Conservation (phyloP, 2,329 filamentous ascomycete species). For the Talaromyces amestolkiae region DNA sequence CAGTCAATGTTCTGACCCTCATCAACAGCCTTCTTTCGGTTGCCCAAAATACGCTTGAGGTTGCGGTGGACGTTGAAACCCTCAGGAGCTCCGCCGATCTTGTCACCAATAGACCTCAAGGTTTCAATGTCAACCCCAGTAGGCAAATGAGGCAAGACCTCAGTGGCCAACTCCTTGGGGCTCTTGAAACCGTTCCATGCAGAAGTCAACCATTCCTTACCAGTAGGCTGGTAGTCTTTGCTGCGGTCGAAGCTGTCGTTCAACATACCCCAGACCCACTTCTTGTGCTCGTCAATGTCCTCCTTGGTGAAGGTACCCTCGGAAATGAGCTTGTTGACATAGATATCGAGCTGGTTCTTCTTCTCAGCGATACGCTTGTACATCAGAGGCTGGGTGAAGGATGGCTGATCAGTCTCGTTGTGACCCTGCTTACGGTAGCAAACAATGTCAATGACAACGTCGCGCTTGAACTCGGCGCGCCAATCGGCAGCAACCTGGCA, state of each 20-base stretch:
- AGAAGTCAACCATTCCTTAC: slow-evolving; percentile 97
- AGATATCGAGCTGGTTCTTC: slow-evolving; percentile 81
- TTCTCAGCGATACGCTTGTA: slow-evolving; percentile 95
- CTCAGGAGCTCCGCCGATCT: slow-evolving; percentile 75
- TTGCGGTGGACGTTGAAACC: slow-evolving; percentile 90
- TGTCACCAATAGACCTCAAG: slow-evolving; percentile 76
- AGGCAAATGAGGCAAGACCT: slow-evolving; percentile 86
- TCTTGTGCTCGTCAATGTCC: slow-evolving; percentile 97
- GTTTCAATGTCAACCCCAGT: slow-evolving; percentile 74
- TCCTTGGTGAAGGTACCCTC: slow-evolving; percentile 96
- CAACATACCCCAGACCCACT: slow-evolving; percentile 99
- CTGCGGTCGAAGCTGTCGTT: slow-evolving; percentile 96
- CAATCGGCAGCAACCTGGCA: slow-evolving; percentile 96
- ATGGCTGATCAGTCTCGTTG: slow-evolving; percentile 99
- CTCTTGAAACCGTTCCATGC: slow-evolving; percentile 99
- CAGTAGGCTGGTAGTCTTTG: slow-evolving; percentile 94
- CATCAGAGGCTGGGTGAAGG: slow-evolving; percentile 99
- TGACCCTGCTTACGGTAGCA: slow-evolving; percentile 99
- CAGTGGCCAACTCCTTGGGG: slow-evolving; percentile 91
- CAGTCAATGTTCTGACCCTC: slow-evolving; percentile 97
- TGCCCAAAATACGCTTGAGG: slow-evolving; percentile 89
- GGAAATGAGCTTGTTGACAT: slow-evolving; percentile 83
- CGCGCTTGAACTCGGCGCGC: slow-evolving; percentile 97
- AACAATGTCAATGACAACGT: slow-evolving; percentile 95
- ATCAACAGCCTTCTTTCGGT: slow-evolving; percentile 84